A percentile compares a stretch with the other conserved stretches of the same genome.
Evolutionary conservation across 805 yeast species (phyloP).

Genomic region (Lipomyces starkeyi): DNA sequence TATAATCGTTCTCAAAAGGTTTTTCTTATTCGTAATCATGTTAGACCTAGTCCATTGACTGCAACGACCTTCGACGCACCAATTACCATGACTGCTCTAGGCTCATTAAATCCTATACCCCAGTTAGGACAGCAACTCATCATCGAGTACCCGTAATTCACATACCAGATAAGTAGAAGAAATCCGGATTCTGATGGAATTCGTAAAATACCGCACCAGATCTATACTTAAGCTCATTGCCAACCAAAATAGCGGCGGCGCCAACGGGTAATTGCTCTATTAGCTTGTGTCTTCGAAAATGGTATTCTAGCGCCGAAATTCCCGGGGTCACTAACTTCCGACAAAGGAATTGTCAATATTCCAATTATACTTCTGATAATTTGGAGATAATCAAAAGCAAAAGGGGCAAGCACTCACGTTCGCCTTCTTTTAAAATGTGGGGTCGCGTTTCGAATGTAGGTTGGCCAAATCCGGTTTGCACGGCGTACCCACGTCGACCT

Average conservation of each 20-base stretch:
- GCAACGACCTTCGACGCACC: conserved; percentile 50
- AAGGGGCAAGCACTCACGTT: conserved; percentile 43
- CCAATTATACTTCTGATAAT: background rate
- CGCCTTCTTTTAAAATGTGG: conserved; percentile 71
- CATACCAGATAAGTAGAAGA: conserved; percentile 90
- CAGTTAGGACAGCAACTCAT: background rate
- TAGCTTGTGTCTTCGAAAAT: conserved; percentile 66
- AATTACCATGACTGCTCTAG: conserved; percentile 45
- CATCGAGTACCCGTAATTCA: conserved; percentile 30
- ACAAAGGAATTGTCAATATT: background rate
- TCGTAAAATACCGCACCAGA: conserved; percentile 91
- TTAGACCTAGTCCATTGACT: background rate
- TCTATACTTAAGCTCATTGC: conserved; percentile 74
- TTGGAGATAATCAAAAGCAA: background rate
- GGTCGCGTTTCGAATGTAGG: conserved; percentile 88
- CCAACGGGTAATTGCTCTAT: conserved; percentile 62
- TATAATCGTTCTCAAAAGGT: conserved; percentile 47
- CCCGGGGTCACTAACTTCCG: conserved; percentile 70
- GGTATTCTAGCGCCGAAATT: conserved; percentile 82
- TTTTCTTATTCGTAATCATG: conserved; percentile 49
- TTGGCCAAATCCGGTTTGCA: conserved; percentile 61
- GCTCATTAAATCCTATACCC: conserved; percentile 38
- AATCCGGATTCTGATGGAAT: conserved; percentile 90
- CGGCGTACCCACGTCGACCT: background rate
- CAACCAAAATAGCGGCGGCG: conserved; percentile 75